A percentile compares a stretch with the other conserved stretches of the same genome.
These are phyloP conservation scores for Brassica cretica DNA, from an alignment of 345 rosid genomes.

Conservation along the genomic window DNA sequence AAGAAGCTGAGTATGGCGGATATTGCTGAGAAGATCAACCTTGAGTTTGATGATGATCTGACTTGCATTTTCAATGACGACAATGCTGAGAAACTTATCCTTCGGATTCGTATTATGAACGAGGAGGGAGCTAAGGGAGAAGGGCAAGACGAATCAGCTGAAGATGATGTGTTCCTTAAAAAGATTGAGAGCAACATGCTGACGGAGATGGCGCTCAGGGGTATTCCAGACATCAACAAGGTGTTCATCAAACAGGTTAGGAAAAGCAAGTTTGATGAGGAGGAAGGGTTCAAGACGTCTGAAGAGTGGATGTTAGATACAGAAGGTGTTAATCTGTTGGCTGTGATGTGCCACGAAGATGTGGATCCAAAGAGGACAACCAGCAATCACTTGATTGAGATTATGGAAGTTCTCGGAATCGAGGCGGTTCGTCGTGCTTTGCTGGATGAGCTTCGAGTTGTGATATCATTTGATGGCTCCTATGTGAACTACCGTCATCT, in stretches of 20 bases:
- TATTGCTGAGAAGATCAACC: slow-evolving; percentile 95
- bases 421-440: slow-evolving; percentile 96
- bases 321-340: slow-evolving; percentile 96
- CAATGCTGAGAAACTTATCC: slow-evolving; percentile 87
- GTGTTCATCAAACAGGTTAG: slow-evolving; percentile 87
- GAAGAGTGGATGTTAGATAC: slow-evolving; percentile 99
- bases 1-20: slow-evolving; percentile 96
- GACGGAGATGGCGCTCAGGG: slow-evolving; percentile 96
- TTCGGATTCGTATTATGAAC: slow-evolving; percentile 93
- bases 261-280: slow-evolving; percentile 76
- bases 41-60: slow-evolving; percentile 84
- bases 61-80: slow-evolving; percentile 96
- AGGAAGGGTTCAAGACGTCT: slow-evolving; percentile 71
- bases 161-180: slow-evolving; percentile 95
- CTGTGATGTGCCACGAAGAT: slow-evolving; percentile 94
- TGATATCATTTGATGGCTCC: slow-evolving; percentile 96
- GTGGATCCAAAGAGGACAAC: slow-evolving; percentile 91
- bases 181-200: slow-evolving; percentile 97
- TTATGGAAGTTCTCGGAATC: slow-evolving; percentile 94
- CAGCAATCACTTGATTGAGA: slow-evolving; percentile 94
- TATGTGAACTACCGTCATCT: slow-evolving; percentile 96
- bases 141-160: slow-evolving; percentile 82
- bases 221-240: slow-evolving; percentile 93
- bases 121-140: slow-evolving; percentile 93
- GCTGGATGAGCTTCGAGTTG: slow-evolving; percentile 92